phyloP scores from a whole-genome alignment of 2,329 filamentous ascomycete genomes.

The Neocucurbitaria cava region DNA sequence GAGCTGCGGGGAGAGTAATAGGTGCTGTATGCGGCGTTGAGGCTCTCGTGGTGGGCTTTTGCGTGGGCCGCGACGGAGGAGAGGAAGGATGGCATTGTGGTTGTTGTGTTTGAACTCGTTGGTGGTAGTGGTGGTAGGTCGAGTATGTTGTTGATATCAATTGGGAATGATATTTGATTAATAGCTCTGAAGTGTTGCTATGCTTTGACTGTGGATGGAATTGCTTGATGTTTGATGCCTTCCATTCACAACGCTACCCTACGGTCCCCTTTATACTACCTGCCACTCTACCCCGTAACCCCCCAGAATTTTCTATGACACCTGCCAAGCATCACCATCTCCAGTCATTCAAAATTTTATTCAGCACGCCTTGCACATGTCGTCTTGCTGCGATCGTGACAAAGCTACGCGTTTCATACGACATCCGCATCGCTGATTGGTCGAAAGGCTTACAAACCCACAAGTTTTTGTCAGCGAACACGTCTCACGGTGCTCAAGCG shows the following conservation, averaged over 20 bases:
- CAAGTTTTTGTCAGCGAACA: constrained; percentile 17
- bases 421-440: constrained; percentile 9
- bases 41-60: constrained; percentile 40
- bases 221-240: constrained; percentile 13
- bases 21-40: constrained; percentile 36
- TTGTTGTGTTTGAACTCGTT: constrained; percentile 14
- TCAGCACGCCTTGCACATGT: constrained; percentile 18
- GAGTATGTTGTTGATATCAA: constrained; percentile 5
- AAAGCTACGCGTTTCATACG: neutral
- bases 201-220: neutral
- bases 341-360: constrained; percentile 10
- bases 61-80: constrained; percentile 32
- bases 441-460: constrained; percentile 19
- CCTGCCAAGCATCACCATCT: constrained; percentile 22
- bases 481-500: constrained; percentile 5
- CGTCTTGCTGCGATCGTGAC: constrained; percentile 4
- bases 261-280: constrained; percentile 21
- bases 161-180: neutral
- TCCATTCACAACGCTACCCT: constrained; percentile 3
- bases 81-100: constrained; percentile 34
- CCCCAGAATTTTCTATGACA: constrained; percentile 15
- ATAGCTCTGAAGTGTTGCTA: neutral
- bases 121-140: constrained; percentile 1
- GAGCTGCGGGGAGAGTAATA: constrained; percentile 27
- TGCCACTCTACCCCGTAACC: constrained; percentile 1